phyloP scores from a whole-genome alignment of 768 basidiomycete genomes.

The Clavaria fumosa region DNA sequence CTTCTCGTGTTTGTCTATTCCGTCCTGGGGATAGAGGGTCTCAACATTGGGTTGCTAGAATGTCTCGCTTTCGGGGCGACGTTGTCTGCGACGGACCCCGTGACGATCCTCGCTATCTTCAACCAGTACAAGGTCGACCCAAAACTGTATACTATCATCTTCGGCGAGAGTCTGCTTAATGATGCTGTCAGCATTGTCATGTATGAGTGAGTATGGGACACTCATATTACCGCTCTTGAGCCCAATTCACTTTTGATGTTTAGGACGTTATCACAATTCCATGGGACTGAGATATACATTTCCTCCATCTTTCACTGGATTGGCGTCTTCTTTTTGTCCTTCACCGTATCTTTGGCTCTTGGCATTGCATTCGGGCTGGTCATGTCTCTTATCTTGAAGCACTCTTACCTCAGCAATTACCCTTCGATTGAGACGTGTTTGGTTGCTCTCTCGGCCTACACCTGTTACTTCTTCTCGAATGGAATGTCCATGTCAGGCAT shows the following conservation, averaged over 20 bases:
- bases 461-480: constrained; percentile 98
- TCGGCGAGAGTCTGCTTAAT: constrained; percentile 92
- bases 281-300: constrained; percentile 74
- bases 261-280: constrained; percentile 86
- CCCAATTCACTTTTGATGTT: neutral
- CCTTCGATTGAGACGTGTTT: constrained; percentile 97
- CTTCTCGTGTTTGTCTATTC: constrained; percentile 92
- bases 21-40: constrained; percentile 78
- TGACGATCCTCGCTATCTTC: constrained; percentile 96
- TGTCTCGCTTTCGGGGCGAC: constrained; percentile 95
- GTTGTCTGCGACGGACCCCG: constrained; percentile 92
- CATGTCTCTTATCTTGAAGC: constrained; percentile 88
- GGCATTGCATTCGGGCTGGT: constrained; percentile 84
- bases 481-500: constrained; percentile 91
- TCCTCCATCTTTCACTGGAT: constrained; percentile 87
- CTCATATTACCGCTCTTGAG: neutral
- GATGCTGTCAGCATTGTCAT: constrained; percentile 99
- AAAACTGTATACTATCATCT: constrained; percentile 92
- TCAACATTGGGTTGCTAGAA: constrained; percentile 76
- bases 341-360: constrained; percentile 87
- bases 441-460: constrained; percentile 87
- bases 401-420: constrained; percentile 72
- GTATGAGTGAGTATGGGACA: constrained; percentile 92
- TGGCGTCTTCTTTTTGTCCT: constrained; percentile 95
- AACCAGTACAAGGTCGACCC: constrained; percentile 98